Base-by-base conservation (phyloP, 2,329 filamentous ascomycete genomes). In the Monosporascus sp. region DNA sequence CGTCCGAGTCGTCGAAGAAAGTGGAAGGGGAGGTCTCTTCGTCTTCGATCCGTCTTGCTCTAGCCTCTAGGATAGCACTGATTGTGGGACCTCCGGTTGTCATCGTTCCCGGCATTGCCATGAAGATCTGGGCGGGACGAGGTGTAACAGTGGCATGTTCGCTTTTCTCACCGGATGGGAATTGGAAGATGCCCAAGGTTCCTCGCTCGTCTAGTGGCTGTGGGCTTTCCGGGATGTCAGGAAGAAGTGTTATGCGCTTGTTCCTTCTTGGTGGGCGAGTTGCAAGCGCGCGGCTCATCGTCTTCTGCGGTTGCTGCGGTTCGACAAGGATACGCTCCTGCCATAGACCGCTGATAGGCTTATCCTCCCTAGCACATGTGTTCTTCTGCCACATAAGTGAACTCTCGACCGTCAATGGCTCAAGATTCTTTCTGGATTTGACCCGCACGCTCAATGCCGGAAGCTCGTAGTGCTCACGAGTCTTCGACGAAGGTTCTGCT, bases 131-230 rank as follows among this genome's bases (percentile, higher is more conserved):
- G 45, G 55, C 65, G 37, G 66, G 69, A 8, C 66, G 67, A 51
- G 68, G 65, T 57, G 72, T 73, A 51, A 77, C 65, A 27, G 68
- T 77, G 9, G 77, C 77, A 50, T 74, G 75, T 65, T 85, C 82
- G 20, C 82, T 85, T 60, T 70, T 78, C 68, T 85, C 82, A 15
- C 83, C 83, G 81, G 82, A 85, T 2, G 83, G 81, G 58, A 85
- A 85, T 60, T 84, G 80, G 70, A 84, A 87, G 60, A 86, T 80
- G 5, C 82, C 83, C 18, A 86, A 73, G 11, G 81, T 84, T 14
- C 75, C 81, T 43, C 77, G 74, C 66, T 79, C 81, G 63, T 83
- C 72, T 5, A 86, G 70, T 37, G 82, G 82, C 61, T 80, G 70
- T 4, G 83, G 83, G 57, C 75, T 83, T 64, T 86, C 83, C 37